Evolutionary conservation across 345 rosid genomes (phyloP).

Genomic region (Populus tremula): DNA sequence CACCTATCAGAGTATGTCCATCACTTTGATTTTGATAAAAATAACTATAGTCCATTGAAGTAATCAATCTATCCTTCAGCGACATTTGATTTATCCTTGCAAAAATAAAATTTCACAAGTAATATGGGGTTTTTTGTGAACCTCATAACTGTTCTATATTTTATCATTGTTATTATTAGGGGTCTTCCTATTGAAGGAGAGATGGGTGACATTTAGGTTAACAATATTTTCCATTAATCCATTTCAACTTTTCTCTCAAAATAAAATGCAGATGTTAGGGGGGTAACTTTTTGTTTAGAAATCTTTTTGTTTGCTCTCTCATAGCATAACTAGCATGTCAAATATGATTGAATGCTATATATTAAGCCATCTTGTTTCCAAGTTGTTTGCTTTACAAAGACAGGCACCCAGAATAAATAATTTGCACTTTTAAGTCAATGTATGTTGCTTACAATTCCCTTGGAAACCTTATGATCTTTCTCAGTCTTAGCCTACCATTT

Average conservation of each 20-base stretch:
- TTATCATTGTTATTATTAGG: neutral
- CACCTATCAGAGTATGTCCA: neutral
- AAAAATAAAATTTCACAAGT: neutral
- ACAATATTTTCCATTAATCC: neutral
- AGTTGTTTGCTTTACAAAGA: neutral
- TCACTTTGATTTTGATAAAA: neutral
- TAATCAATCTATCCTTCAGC: neutral
- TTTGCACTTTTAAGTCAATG: neutral
- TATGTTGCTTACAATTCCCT: neutral
- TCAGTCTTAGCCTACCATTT: neutral
- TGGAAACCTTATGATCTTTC: neutral
- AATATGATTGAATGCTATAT: neutral
- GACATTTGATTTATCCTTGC: neutral
- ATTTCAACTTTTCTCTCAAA: neutral
- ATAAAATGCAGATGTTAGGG: neutral
- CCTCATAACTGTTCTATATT: neutral
- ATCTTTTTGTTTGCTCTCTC: neutral
- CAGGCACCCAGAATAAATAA: neutral
- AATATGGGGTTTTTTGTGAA: neutral
- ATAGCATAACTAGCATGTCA: neutral
- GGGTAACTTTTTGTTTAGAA: neutral
- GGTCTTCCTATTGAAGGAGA: neutral
- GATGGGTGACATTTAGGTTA: neutral
- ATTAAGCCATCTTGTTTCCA: neutral
- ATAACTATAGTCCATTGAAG: neutral